Evolutionary conservation across 768 basidiomycete genomes (phyloP).

Genomic region (Baorangia bicolor): DNA sequence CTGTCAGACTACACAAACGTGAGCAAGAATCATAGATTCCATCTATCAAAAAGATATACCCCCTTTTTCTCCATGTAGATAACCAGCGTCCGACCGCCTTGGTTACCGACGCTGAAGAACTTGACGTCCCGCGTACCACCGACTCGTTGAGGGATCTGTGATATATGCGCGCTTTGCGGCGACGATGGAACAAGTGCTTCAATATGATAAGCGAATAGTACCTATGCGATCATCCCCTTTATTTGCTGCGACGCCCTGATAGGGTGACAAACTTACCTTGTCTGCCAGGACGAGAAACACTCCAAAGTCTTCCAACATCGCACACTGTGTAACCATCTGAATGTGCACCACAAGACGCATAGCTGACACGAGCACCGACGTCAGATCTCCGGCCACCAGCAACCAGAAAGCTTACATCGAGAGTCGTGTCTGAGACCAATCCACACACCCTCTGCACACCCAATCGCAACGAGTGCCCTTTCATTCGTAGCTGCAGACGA

Average conservation of each 20-base stretch:
- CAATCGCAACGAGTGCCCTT: slow-evolving; percentile 85
- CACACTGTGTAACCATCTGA: slow-evolving; percentile 92
- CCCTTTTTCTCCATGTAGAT: slow-evolving; percentile 97
- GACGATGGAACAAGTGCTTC: slow-evolving; percentile 94
- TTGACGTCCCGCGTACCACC: slow-evolving; percentile 90
- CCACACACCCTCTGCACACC: slow-evolving; percentile 95
- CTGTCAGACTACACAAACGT: slow-evolving; percentile 60
- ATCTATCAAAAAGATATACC: slow-evolving; percentile 34
- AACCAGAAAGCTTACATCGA: slow-evolving; percentile 48
- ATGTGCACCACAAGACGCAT: slow-evolving; percentile 92
- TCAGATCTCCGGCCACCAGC: not conserved
- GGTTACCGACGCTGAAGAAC: slow-evolving; percentile 91
- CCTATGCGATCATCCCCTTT: slow-evolving; percentile 38
- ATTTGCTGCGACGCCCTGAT: not conserved
- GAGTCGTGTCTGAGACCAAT: slow-evolving; percentile 91
- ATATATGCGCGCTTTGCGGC: slow-evolving; percentile 60
- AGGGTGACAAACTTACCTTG: slow-evolving; percentile 49
- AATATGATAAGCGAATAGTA: slow-evolving; percentile 91
- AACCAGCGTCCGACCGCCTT: slow-evolving; percentile 85
- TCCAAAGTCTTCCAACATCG: slow-evolving; percentile 94
- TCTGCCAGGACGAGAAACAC: slow-evolving; percentile 95
- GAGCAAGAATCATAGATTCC: slow-evolving; percentile 11
- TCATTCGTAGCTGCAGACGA: slow-evolving; percentile 67
- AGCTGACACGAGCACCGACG: slow-evolving; percentile 43
- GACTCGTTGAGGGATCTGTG: slow-evolving; percentile 85